Base-by-base conservation (phyloP, 352 stramenopile genomes). In the Globisporangium camurandrum region DNA sequence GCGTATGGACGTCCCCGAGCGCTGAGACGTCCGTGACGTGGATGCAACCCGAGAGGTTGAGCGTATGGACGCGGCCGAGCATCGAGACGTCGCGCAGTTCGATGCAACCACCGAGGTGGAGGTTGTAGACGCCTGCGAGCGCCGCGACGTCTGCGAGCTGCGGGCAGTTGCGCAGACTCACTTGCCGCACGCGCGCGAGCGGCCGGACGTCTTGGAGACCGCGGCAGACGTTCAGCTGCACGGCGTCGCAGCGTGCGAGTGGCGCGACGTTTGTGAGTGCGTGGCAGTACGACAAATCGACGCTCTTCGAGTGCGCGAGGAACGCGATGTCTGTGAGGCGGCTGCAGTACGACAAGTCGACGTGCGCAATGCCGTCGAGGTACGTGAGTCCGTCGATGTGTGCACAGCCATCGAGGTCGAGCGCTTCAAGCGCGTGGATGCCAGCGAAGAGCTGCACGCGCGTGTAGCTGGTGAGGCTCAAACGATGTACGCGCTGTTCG, bases 251-350 rank as follows among this genome's bases (percentile, higher is more conserved):
- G 23, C 69, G 49, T 16, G 61, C 54, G 2, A 87, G 64, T 20
- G 78, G 61, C 26, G 52, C 28, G 24, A 89, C 59, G 45, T 86
- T 60, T 1, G 55, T 58, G 24, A 89, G 56, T 14, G 37, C 57
- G 59, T 88, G 77, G 51, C 77, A 88, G 54, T 88, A 88, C 16
- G 71, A 85, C 17, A 88, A 59, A 38, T 86, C 71, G 8, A 86
- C 71, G 33, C 62, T 58, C 43, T 64, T 49, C 10, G 69, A 62
- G 7, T 52, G 26, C 17, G 46, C 40, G 12, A 88, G 58, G 50
- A 71, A 84, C 22, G 55, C 57, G 4, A 86, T 42, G 56, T 84
- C 65, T 12, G 56, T 51, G n/a, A 88, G 49, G 30, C 75, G 67
- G 46, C 64, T 74, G 52, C 77, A 88, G 52, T 88, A 88, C 39